Evolutionary conservation across 1,284 basidiomycete species (phyloP).

Genomic region (Vanrija pseudolonga): DNA sequence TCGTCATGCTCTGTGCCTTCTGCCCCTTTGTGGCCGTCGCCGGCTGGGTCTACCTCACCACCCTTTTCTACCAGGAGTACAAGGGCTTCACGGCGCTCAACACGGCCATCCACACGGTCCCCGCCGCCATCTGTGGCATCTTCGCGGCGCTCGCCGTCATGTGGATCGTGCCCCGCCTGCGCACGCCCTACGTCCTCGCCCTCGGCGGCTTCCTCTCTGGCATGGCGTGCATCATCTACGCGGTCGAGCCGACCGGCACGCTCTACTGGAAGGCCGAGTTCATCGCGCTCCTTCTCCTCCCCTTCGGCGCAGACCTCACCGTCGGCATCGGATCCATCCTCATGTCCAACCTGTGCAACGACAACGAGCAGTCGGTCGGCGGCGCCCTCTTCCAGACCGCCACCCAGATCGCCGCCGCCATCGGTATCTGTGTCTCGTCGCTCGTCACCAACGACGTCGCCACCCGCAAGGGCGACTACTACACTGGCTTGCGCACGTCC

Average conservation of each 20-base stretch:
- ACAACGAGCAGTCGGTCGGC: slow-evolving; percentile 33
- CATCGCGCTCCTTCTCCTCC: slow-evolving; percentile 26
- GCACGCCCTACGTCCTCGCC: slow-evolving; percentile 26
- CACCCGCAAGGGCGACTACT: slow-evolving; percentile 9
- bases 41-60: slow-evolving; percentile 25
- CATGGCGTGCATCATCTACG: slow-evolving; percentile 29
- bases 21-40: slow-evolving; percentile 24
- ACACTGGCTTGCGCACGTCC: slow-evolving; percentile 18
- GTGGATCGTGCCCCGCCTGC: slow-evolving; percentile 25
- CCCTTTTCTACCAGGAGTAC: slow-evolving; percentile 29
- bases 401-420: slow-evolving; percentile 23
- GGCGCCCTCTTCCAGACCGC: slow-evolving; percentile 37
- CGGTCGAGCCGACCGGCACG: slow-evolving; percentile 19
- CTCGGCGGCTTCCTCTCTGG: slow-evolving; percentile 24
- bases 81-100: slow-evolving; percentile 16
- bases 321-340: slow-evolving; percentile 33
- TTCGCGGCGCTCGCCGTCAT: slow-evolving; percentile 24
- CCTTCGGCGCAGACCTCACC: slow-evolving; percentile 35
- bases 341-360: slow-evolving; percentile 32
- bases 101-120: slow-evolving; percentile 21
- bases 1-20: slow-evolving; percentile 24
- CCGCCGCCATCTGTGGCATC: slow-evolving; percentile 30
- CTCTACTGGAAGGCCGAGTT: slow-evolving; percentile 38
- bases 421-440: slow-evolving; percentile 27
- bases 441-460: slow-evolving; percentile 19